phyloP scores from a whole-genome alignment of 1,284 basidiomycete species.

The Pseudozyma sp. region DNA sequence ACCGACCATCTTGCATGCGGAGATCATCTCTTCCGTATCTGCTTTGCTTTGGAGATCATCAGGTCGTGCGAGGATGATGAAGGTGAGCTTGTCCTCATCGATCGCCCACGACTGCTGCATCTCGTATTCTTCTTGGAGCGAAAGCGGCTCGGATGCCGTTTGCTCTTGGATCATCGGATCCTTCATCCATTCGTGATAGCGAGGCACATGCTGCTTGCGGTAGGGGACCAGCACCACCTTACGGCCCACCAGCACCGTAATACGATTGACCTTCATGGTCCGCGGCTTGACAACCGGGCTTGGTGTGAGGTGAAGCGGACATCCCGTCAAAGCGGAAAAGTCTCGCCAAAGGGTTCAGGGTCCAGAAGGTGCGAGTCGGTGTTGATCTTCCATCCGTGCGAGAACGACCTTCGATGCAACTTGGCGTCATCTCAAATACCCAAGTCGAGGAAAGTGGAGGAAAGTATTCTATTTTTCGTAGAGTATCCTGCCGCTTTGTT shows the following conservation, averaged over 20 bases:
- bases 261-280: constrained; percentile 76
- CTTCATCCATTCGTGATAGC: constrained; percentile 91
- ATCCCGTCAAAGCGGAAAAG: neutral
- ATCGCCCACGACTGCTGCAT: constrained; percentile 92
- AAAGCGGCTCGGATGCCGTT: constrained; percentile 88
- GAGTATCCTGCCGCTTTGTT: too few relatives aligned
- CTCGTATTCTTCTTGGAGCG: constrained; percentile 84
- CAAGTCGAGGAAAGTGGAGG: constrained; percentile 15
- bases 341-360: constrained; percentile 7
- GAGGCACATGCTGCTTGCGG: constrained; percentile 46
- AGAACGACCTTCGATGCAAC: constrained; percentile 16
- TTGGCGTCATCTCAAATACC: constrained; percentile 27
- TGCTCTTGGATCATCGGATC: constrained; percentile 78
- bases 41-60: neutral
- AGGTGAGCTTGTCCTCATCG: constrained; percentile 92
- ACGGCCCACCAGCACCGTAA: constrained; percentile 75
- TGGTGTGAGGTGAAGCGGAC: neutral
- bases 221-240: constrained; percentile 81
- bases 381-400: constrained; percentile 20
- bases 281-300: neutral
- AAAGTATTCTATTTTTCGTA: neutral
- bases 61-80: constrained; percentile 78
- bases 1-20: constrained; percentile 77
- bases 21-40: constrained; percentile 12
- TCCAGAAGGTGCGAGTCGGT: neutral